phyloP scores from a whole-genome alignment of 305 asterid species.

The Fraxinus latifolia region DNA sequence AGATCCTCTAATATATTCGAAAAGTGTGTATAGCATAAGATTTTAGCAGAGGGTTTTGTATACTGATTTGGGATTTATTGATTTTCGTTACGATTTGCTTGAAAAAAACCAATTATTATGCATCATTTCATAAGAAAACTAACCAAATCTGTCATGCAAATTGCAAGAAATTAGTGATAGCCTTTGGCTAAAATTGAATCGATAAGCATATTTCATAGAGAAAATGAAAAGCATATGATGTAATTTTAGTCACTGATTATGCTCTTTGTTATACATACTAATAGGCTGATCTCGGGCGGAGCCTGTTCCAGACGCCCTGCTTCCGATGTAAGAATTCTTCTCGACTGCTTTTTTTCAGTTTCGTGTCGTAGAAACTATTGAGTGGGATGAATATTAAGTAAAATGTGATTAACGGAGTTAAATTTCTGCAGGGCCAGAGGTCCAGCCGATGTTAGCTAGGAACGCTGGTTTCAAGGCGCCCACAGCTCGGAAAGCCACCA shows the following conservation, averaged over 20 bases:
- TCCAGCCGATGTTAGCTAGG: slow-evolving; percentile 65
- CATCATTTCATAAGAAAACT: not conserved
- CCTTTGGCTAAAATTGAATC: too few relatives aligned
- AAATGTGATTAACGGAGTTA: not conserved
- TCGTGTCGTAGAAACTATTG: not conserved
- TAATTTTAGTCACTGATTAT: not conserved
- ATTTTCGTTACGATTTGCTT: too few relatives aligned
- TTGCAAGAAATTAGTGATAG: not conserved
- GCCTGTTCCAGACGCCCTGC: slow-evolving; percentile 70
- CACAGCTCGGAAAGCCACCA: slow-evolving; percentile 51
- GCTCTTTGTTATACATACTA: not conserved
- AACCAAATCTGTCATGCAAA: not conserved
- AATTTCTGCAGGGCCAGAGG: slow-evolving; percentile 57
- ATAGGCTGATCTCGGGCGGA: slow-evolving; percentile 56
- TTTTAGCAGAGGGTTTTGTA: not conserved
- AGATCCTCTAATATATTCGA: slow-evolving; percentile 64
- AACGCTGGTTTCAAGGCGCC: slow-evolving; percentile 77
- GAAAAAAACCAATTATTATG: too few relatives aligned
- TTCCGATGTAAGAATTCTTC: slow-evolving; percentile 52
- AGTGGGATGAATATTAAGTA: not conserved
- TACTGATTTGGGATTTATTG: not conserved
- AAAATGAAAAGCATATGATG: not conserved
- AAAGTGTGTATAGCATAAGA: slow-evolving; percentile 28
- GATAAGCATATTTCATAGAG: not conserved
- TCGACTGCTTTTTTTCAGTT: not conserved